phyloP scores from a whole-genome alignment of 768 basidiomycete species.

The Amyloporia xantha region DNA sequence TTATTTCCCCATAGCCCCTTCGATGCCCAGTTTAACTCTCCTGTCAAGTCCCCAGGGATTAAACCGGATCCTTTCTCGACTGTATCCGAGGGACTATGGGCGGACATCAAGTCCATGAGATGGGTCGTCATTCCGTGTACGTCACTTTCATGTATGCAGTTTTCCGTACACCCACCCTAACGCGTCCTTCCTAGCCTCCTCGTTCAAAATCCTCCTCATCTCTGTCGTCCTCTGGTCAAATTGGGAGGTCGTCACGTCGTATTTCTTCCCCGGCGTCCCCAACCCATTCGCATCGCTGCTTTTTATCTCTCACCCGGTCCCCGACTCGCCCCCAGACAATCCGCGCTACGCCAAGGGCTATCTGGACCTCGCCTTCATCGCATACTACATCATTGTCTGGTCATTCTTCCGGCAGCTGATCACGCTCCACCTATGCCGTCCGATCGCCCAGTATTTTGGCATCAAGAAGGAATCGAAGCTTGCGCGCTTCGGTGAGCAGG shows the following conservation, averaged over 20 bases:
- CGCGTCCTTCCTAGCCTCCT: slow-evolving; percentile 38
- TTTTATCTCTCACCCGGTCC: slow-evolving; percentile 60
- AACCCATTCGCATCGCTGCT: slow-evolving; percentile 77
- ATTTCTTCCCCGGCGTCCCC: slow-evolving; percentile 36
- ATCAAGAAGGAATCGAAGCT: slow-evolving; percentile 62
- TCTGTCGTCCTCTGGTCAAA: slow-evolving; percentile 57
- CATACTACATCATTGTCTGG: slow-evolving; percentile 82
- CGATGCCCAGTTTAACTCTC: slow-evolving; percentile 4
- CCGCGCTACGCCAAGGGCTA: slow-evolving; percentile 67
- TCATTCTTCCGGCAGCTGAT: slow-evolving; percentile 79
- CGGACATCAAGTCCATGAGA: slow-evolving; percentile 43
- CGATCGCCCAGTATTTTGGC: slow-evolving; percentile 65
- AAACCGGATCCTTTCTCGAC: slow-evolving; percentile 13
- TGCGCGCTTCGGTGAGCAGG: slow-evolving; percentile 86
- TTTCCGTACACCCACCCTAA: neutral
- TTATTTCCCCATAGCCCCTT: slow-evolving; percentile 16
- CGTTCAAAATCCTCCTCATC: slow-evolving; percentile 59
- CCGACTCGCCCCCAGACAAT: slow-evolving; percentile 44
- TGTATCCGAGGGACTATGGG: slow-evolving; percentile 36
- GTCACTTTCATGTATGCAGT: slow-evolving; percentile 23
- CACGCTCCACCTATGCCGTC: slow-evolving; percentile 56
- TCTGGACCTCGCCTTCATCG: slow-evolving; percentile 72
- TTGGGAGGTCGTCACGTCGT: slow-evolving; percentile 51
- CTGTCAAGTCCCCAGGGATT: neutral
- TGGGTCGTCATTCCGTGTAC: slow-evolving; percentile 76